A percentile compares a stretch with the other conserved stretches of the same genome.
Evolutionary conservation across 495 filamentous ascomycete genomes (phyloP).

Genomic region (Penicillium chermesinum): DNA sequence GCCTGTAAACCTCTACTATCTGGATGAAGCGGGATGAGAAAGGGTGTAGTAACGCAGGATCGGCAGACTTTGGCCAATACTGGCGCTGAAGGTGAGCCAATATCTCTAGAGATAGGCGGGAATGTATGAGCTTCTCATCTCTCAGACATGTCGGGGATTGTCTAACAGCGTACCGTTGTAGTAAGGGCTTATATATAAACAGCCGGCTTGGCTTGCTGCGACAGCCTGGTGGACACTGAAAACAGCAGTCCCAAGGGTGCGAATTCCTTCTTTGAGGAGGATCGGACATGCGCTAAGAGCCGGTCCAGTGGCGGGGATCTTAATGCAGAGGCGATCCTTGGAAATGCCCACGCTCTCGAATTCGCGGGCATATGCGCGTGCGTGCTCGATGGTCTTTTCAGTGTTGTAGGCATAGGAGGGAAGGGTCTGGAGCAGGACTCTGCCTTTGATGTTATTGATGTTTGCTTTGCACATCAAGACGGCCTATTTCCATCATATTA

Average conservation of each 20-base stretch:
- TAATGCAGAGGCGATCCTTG: slow-evolving; percentile 1
- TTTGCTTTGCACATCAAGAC: slow-evolving; percentile 1
- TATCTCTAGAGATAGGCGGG: not conserved
- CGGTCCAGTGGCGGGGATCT: slow-evolving; percentile 1
- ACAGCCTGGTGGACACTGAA: slow-evolving; percentile 1
- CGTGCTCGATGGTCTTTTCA: not conserved
- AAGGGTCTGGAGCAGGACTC: not conserved
- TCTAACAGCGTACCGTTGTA: not conserved
- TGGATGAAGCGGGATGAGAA: not conserved
- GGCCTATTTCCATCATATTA: not conserved
- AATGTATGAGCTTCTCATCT: too few species aligned
- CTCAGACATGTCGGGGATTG: not conserved
- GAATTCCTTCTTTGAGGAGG: not conserved
- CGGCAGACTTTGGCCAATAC: not conserved
- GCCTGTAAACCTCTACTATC: not conserved
- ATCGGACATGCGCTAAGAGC: slow-evolving; percentile 1
- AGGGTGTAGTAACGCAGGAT: not conserved
- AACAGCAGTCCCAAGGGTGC: not conserved
- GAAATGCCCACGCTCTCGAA: not conserved
- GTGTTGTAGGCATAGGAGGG: not conserved
- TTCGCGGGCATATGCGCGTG: not conserved
- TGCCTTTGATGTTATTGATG: not conserved
- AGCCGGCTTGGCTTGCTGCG: not conserved
- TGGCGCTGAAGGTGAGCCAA: not conserved
- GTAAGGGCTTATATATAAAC: slow-evolving; percentile 1